Base-by-base conservation (phyloP, 2,329 filamentous ascomycete species). In the Trichoderma breve region DNA sequence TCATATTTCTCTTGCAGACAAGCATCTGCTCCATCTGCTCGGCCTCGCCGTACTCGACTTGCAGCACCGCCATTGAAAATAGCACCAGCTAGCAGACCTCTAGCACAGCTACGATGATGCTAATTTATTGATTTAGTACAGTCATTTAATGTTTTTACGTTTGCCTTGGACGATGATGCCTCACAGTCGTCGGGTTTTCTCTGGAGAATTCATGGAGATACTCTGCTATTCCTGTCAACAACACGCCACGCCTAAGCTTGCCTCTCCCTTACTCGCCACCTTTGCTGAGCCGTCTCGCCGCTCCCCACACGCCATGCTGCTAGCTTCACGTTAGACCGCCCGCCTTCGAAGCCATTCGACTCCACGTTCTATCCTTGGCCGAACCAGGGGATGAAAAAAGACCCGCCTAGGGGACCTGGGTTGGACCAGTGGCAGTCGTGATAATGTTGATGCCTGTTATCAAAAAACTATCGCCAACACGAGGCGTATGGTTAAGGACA, bases 381-480 rank as follows among this genome's bases (percentile, higher is more conserved):
- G 18, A 51, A 6, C 57, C n/a, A 18, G 70, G 43, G 61, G 43
- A 36, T 47, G 53, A 28, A 58, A 7, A 39, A 26, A 24, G 63
- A 69, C 64, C 71, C 71, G 64, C 71, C 39, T 34, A 18, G n/a
- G 32, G 21, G 57, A 43, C 43, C 64, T 14, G 39, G 14, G 9
- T 58, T 58, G n/a, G 64, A 64, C 71, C 71, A 72, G 71, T 72
- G 57, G 43, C 43, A 69, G 57, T 7, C 26, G 71, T 63, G 47
- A 61, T 36, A 68, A 72, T 72, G 32, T 21, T 68, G 71, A 39
- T 68, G 71, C 71, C 71, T 72, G 47, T 15, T 34, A 55, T 65
- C 43, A 47, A 28, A 68, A 30, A 15, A 36, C 53, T 26, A 66
- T 24, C 6, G 28, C 21, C 21, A 39, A 61, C 39, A 70, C 67